Evolutionary conservation across 2,329 filamentous ascomycete genomes (phyloP).

Genomic region (Nothophoma quercina): DNA sequence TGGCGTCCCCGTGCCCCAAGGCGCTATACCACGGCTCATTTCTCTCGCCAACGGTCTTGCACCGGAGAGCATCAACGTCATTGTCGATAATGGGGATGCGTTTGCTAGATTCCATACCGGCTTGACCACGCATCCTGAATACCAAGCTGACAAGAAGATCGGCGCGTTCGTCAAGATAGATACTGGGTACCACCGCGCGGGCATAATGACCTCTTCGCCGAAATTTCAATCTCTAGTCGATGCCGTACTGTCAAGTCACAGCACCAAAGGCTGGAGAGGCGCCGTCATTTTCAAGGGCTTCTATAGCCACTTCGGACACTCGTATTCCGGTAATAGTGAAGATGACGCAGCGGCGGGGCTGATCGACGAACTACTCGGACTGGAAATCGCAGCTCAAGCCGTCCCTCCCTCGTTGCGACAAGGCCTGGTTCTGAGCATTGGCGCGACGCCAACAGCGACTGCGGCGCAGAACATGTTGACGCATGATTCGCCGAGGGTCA

Average conservation of each 20-base stretch:
- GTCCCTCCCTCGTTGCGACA: slow-evolving; percentile 41
- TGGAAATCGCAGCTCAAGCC: slow-evolving; percentile 57
- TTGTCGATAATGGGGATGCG: slow-evolving; percentile 70
- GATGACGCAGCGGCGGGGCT: slow-evolving; percentile 67
- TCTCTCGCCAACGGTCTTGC: slow-evolving; percentile 63
- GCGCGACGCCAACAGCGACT: slow-evolving; percentile 77
- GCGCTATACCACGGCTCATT: slow-evolving; percentile 67
- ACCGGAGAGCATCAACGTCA: slow-evolving; percentile 64
- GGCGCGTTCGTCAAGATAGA: slow-evolving; percentile 77
- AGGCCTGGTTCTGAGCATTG: slow-evolving; percentile 69
- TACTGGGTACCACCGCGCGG: slow-evolving; percentile 75
- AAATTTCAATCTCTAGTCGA: slow-evolving; percentile 58
- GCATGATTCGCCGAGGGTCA: slow-evolving; percentile 43
- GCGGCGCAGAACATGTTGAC: slow-evolving; percentile 67
- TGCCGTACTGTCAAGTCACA: slow-evolving; percentile 49
- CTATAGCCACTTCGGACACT: slow-evolving; percentile 77
- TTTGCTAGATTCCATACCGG: slow-evolving; percentile 56
- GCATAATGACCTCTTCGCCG: slow-evolving; percentile 62
- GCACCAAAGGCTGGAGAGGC: slow-evolving; percentile 8
- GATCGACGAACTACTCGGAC: slow-evolving; percentile 65
- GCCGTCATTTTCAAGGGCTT: slow-evolving; percentile 65
- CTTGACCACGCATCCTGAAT: slow-evolving; percentile 18
- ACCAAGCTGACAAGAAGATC: slow-evolving; percentile 41
- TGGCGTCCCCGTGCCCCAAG: slow-evolving; percentile 72
- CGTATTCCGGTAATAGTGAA: slow-evolving; percentile 66